Evolutionary conservation across 2,329 filamentous ascomycete genomes (phyloP), one percentile per base, ranked within the genome.

Genomic region (Ophiostoma piceae): DNA sequence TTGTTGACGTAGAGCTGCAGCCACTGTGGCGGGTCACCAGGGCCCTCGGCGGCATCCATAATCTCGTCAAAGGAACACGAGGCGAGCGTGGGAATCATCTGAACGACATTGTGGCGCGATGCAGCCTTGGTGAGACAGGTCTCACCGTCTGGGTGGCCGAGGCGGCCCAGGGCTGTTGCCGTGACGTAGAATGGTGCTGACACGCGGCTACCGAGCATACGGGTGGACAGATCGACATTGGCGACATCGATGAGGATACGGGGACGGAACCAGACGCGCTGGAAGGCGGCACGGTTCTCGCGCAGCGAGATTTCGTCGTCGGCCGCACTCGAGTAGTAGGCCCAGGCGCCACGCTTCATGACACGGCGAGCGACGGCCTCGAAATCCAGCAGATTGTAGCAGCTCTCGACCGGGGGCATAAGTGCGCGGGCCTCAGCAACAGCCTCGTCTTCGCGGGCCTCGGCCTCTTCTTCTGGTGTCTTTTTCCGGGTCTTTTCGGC

Each of bases 51-150:
- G 22, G 94, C 95, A 79, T 98, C 95, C 73, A 96, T 84, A 71
- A 99, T 97, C 80, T 99, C 94, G 81, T 99, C 95, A 76, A 99
- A 97, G 1, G 93, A 95, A 82, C 95, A 98, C 1, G 93, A 97
- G 1, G 95, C 95, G 7, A 99, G 85, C 2, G 95, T 99, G 1
- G 95, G 95, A 72, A 99, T 98, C 95, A 99, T 99, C 80, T 99
- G 95, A 72, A 98, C 87, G 68, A 98, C 90, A 77, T 94, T 88
- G 84, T 98, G 94, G 77, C 90, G 92, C 77, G 86, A 85, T 1
- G 95, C 90, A 19, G 92, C 93, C 70, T 89, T 86, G 0, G 95
- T 98, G 71, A 99, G 85, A 11, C 97, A 84, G 5, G 97, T 93
- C 79, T 99, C 95, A 75, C 95, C 95, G 79, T 98, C 95, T 0